These are phyloP conservation scores for Monascus purpureus DNA, from an alignment of 495 filamentous ascomycete species.

Conservation along the genomic window DNA sequence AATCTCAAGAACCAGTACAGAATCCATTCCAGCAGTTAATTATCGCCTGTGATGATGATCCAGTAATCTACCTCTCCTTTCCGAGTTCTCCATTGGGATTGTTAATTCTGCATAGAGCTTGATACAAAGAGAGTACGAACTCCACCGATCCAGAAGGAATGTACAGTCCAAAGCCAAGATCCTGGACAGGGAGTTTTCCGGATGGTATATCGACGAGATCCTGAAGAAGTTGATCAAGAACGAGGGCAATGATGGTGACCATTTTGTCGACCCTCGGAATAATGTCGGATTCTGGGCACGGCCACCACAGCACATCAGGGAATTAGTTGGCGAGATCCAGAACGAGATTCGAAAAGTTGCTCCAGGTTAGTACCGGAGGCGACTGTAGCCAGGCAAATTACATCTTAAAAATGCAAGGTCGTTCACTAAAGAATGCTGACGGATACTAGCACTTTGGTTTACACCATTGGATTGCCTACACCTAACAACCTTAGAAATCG, in stretches of 20 bases:
- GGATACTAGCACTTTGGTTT: conserved; percentile 57
- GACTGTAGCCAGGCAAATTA: not conserved
- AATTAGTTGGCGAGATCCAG: conserved; percentile 57
- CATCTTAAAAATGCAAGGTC: not conserved
- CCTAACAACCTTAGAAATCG: conserved; percentile 73
- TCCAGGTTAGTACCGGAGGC: conserved; percentile 40
- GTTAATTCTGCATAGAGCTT: conserved; percentile 37
- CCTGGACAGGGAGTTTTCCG: conserved; percentile 49
- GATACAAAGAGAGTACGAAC: conserved; percentile 59
- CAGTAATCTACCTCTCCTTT: conserved; percentile 25
- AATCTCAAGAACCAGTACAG: conserved; percentile 13
- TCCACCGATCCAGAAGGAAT: conserved; percentile 61
- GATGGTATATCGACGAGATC: conserved; percentile 62
- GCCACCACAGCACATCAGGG: conserved; percentile 53
- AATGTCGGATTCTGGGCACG: conserved; percentile 82
- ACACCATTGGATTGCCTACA: conserved; percentile 68
- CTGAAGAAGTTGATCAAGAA: conserved; percentile 46
- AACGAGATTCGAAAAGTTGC: conserved; percentile 42
- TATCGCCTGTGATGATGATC: conserved; percentile 38
- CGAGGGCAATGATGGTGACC: conserved; percentile 40
- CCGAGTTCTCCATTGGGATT: too few species aligned
- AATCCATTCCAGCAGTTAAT: conserved; percentile 76
- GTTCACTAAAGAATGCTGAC: too few species aligned
- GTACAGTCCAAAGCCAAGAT: conserved; percentile 54
- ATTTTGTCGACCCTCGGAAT: conserved; percentile 55